These are phyloP conservation scores for Ogataea parapolymorpha DNA, from an alignment of 805 yeast species.

Conservation along the genomic window DNA sequence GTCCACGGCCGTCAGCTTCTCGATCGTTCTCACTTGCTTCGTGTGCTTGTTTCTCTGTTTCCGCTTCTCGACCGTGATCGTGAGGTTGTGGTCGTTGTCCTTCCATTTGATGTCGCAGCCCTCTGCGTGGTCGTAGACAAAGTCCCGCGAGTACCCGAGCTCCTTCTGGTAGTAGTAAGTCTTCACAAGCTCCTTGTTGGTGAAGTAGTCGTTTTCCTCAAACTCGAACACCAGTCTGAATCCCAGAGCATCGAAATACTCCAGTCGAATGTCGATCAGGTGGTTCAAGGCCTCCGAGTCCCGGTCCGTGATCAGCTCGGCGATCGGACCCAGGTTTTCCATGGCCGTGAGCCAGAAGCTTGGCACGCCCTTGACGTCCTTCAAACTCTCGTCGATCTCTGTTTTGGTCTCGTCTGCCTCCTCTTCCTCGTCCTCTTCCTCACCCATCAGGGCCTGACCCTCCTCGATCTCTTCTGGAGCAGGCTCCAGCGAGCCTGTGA, in stretches of 20 bases:
- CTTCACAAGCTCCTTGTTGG: slow-evolving; percentile 70
- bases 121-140: slow-evolving; percentile 94
- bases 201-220: slow-evolving; percentile 69
- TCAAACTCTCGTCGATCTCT: slow-evolving; percentile 28
- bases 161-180: slow-evolving; percentile 93
- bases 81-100: slow-evolving; percentile 75
- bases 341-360: slow-evolving; percentile 96
- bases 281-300: slow-evolving; percentile 78
- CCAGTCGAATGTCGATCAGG: slow-evolving; percentile 69
- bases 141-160: slow-evolving; percentile 92
- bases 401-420: slow-evolving; percentile 23
- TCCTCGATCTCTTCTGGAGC: slow-evolving; percentile 69
- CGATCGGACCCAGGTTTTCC: slow-evolving; percentile 76
- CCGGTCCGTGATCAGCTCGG: slow-evolving; percentile 83
- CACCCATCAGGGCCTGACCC: slow-evolving; percentile 70
- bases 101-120: slow-evolving; percentile 85
- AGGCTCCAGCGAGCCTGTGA: slow-evolving; percentile 75
- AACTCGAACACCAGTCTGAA: slow-evolving; percentile 85
- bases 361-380: slow-evolving; percentile 71
- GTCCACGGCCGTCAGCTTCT: slow-evolving; percentile 89
- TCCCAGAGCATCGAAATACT: slow-evolving; percentile 82
- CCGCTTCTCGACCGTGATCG: slow-evolving; percentile 85
- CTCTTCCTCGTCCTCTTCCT: slow-evolving; percentile 31
- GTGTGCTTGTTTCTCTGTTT: slow-evolving; percentile 97
- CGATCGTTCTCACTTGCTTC: slow-evolving; percentile 93